These are phyloP conservation scores for Bifiguratus adelaidae DNA, from an alignment of 192 early-diverging fungal species.

Conservation along the genomic window DNA sequence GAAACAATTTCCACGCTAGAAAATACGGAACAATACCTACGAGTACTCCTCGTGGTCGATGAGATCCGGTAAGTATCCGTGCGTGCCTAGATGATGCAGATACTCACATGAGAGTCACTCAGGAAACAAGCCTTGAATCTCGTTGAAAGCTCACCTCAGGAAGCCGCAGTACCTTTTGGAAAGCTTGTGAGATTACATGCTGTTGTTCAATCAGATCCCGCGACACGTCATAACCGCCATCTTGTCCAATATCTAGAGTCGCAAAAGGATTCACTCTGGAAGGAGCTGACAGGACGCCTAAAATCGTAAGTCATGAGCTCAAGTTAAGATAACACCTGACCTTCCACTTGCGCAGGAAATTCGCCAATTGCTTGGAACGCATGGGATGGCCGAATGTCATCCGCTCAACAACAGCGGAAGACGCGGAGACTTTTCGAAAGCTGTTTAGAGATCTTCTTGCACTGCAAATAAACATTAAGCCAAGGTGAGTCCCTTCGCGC, in stretches of 20 bases:
- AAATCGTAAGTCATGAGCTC: slow-evolving; percentile 20
- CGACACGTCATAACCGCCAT: slow-evolving; percentile 3
- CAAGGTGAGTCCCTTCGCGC: slow-evolving; percentile 1
- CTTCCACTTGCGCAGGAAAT: slow-evolving; percentile 4
- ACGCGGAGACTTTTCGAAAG: too few species aligned
- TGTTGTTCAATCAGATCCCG: not conserved
- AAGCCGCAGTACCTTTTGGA: not conserved
- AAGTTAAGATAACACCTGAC: not conserved
- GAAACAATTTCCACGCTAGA: too few species aligned
- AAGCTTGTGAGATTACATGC: not conserved
- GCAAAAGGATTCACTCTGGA: slow-evolving; percentile 21
- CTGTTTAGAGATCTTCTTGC: slow-evolving; percentile 1
- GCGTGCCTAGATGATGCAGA: not conserved
- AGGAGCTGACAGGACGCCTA: slow-evolving; percentile 28
- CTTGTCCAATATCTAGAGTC: slow-evolving; percentile 19
- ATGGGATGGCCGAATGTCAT: slow-evolving; percentile 4
- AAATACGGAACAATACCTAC: not conserved
- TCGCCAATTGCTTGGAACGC: slow-evolving; percentile 5
- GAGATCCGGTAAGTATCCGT: not conserved
- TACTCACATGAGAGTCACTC: not conserved
- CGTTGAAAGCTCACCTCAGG: not conserved
- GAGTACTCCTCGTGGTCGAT: not conserved
- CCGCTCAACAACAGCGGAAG: slow-evolving; percentile 12
- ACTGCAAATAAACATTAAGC: slow-evolving; percentile 8
- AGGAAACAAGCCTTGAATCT: not conserved